Conservation (phyloP, 495 filamentous ascomycete species). For the Hyaloscypha finlandica region DNA sequence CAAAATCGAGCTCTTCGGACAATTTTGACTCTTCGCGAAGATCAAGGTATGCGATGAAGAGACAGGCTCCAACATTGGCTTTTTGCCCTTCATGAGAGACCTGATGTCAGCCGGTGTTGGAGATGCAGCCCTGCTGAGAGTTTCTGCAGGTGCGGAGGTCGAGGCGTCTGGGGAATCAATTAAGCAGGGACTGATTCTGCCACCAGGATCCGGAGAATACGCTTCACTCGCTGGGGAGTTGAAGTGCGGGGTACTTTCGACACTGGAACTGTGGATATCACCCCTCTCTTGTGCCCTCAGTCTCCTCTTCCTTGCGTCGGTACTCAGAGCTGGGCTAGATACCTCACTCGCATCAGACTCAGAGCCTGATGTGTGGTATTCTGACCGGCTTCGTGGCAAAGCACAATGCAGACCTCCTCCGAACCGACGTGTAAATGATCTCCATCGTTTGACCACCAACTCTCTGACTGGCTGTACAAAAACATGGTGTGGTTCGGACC, state of each 20-base stretch:
- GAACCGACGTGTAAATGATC: slow-evolving; percentile 23
- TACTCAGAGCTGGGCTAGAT: slow-evolving; percentile 13
- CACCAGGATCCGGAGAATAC: slow-evolving; percentile 2
- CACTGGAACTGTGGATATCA: slow-evolving; percentile 28
- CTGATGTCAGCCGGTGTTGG: neutral
- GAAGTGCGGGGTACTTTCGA: slow-evolving; percentile 22
- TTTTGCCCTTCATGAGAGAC: neutral
- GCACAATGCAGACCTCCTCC: slow-evolving; percentile 19
- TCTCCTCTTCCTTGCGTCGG: slow-evolving; percentile 24
- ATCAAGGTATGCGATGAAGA: neutral
- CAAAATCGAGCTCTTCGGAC: neutral
- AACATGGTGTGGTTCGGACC: slow-evolving; percentile 31
- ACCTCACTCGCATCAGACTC: slow-evolving; percentile 11
- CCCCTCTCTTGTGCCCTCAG: slow-evolving; percentile 25
- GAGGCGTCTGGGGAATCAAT: neutral
- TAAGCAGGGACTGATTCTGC: neutral
- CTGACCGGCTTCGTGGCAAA: slow-evolving; percentile 6
- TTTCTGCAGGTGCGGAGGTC: neutral
- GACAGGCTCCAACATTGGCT: neutral
- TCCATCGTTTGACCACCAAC: slow-evolving; percentile 31
- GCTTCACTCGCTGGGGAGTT: slow-evolving; percentile 22
- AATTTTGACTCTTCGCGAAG: neutral
- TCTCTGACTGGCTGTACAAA: slow-evolving; percentile 35
- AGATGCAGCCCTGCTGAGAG: neutral
- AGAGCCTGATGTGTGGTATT: slow-evolving; percentile 6